Percentiles rank a stretch among this genome's conserved stretches.
Conservation (phyloP, 805 yeast species). For the Barnettozyma vustinii region DNA sequence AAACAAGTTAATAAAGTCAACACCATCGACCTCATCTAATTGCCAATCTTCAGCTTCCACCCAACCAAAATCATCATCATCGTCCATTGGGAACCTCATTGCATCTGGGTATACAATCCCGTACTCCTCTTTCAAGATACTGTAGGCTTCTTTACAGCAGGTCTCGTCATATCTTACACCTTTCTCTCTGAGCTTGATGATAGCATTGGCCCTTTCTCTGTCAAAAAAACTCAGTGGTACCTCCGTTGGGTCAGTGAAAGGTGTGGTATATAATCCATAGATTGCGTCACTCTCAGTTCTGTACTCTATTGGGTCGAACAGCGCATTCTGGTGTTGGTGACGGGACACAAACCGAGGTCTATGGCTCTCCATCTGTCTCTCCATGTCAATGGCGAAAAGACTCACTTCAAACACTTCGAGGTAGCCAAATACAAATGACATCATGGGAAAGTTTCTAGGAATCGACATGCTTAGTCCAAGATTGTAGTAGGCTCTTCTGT, state of each 20-base stretch:
- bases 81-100: not conserved
- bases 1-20: slow-evolving; percentile 1
- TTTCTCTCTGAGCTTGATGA: slow-evolving; percentile 1
- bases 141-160: slow-evolving; percentile 2
- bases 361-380: slow-evolving; percentile 1
- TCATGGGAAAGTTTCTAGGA: slow-evolving; percentile 6
- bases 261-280: not conserved
- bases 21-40: not conserved
- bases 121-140: slow-evolving; percentile 2
- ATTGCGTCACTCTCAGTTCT: not conserved
- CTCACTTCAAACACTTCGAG: slow-evolving; percentile 9
- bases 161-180: slow-evolving; percentile 1
- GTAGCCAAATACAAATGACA: slow-evolving; percentile 6
- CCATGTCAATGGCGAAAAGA: slow-evolving; percentile 9
- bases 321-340: not conserved
- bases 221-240: not conserved
- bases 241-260: not conserved
- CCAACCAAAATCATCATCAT: not conserved
- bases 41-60: not conserved
- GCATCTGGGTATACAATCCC: slow-evolving; percentile 2
- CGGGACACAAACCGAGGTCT: not conserved
- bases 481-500: slow-evolving; percentile 5
- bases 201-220: slow-evolving; percentile 1
- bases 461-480: slow-evolving; percentile 6
- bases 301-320: not conserved